Conservation (phyloP, 345 rosid species). For the Salix arbutifolia region DNA sequence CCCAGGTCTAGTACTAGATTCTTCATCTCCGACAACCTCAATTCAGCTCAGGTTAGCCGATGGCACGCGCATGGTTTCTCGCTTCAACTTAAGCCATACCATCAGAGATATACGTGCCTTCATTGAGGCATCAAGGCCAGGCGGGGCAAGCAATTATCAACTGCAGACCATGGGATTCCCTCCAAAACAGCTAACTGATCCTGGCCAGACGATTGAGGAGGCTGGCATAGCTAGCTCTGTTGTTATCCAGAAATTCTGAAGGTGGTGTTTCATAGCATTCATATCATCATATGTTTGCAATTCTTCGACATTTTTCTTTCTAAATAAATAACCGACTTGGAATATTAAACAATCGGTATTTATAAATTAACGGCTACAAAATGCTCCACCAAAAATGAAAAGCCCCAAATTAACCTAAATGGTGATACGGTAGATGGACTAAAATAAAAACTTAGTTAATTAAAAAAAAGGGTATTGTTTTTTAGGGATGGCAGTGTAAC, state of each 20-base stretch:
- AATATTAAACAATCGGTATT: no score
- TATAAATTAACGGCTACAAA: neutral
- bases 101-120: conserved; percentile 68
- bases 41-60: conserved; percentile 87
- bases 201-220: conserved; percentile 79
- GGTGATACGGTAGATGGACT: no score
- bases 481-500: neutral
- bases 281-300: neutral
- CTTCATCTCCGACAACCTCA: conserved; percentile 56
- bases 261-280: neutral
- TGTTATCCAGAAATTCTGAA: conserved; percentile 76
- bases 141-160: conserved; percentile 59
- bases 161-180: conserved; percentile 94
- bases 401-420: neutral
- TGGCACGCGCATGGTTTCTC: conserved; percentile 68
- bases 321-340: no score
- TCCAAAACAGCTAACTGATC: conserved; percentile 66
- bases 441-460: no score
- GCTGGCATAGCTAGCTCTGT: conserved; percentile 88
- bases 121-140: conserved; percentile 80
- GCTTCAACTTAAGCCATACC: conserved; percentile 70
- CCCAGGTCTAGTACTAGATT: conserved; percentile 56
- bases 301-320: neutral
- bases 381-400: neutral
- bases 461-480: fast-evolving